These are phyloP conservation scores for Daldinia concentrica DNA, from an alignment of 495 filamentous ascomycete species.

Conservation along the genomic window DNA sequence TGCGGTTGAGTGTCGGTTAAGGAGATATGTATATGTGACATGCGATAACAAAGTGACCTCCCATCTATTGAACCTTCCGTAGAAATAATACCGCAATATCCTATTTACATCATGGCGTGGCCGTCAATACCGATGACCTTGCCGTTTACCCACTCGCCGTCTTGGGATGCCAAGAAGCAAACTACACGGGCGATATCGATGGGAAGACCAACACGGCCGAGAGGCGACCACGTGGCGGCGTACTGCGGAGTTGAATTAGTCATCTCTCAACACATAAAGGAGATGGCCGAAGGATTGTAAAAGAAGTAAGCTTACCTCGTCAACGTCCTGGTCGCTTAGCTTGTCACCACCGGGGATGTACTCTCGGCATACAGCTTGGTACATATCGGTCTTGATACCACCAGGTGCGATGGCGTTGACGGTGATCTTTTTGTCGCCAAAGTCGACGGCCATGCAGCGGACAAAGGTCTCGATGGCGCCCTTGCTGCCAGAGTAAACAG, in stretches of 20 bases:
- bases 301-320: constrained; percentile 35
- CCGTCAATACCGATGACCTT: constrained; percentile 62
- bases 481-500: constrained; percentile 80
- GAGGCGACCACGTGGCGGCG: constrained; percentile 66
- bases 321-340: constrained; percentile 51
- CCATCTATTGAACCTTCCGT: background rate
- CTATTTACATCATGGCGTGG: constrained; percentile 58
- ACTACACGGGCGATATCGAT: constrained; percentile 72
- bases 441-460: constrained; percentile 77
- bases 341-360: constrained; percentile 69
- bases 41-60: background rate
- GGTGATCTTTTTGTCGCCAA: constrained; percentile 75
- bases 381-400: constrained; percentile 85
- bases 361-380: constrained; percentile 65
- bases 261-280: background rate
- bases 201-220: constrained; percentile 68
- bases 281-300: background rate
- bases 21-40: background rate
- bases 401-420: constrained; percentile 81
- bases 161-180: constrained; percentile 70
- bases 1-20: background rate
- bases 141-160: constrained; percentile 74
- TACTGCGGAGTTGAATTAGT: constrained; percentile 44
- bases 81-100: background rate
- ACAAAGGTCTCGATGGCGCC: constrained; percentile 82